These are phyloP conservation scores for Cucumis sativus DNA, from an alignment of 306 rosid species.

Conservation along the genomic window DNA sequence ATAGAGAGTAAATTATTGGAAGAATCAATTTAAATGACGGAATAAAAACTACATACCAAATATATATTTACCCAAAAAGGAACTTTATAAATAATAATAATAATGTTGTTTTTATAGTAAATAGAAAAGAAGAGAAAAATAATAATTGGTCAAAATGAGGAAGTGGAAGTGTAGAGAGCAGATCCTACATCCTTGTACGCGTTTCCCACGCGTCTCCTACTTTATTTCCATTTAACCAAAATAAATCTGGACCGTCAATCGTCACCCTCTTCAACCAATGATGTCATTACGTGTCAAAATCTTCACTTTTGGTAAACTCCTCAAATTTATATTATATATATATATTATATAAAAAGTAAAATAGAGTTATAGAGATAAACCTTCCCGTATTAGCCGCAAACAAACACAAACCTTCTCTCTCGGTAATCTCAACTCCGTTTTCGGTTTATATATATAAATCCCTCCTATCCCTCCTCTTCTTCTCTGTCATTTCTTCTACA, in stretches of 20 bases:
- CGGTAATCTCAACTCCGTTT: conserved; percentile 1
- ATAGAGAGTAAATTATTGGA: no score
- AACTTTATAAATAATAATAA: no score
- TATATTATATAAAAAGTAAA: no score
- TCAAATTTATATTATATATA: neutral
- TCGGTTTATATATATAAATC: neutral
- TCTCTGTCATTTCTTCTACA: neutral
- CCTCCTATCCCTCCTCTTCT: neutral
- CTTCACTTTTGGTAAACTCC: neutral
- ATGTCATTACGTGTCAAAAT: conserved; percentile 6
- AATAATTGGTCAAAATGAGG: neutral
- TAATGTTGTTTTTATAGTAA: neutral
- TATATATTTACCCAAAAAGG: no score
- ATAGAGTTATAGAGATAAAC: neutral
- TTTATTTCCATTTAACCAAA: neutral
- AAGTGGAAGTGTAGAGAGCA: neutral
- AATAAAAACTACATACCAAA: no score
- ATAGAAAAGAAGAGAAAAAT: neutral
- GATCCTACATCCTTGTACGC: conserved; percentile 3
- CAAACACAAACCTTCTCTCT: conserved; percentile 1
- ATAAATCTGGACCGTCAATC: neutral
- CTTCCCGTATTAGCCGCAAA: conserved; percentile 6
- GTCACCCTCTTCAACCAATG: neutral
- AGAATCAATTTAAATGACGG: no score
- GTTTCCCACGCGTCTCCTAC: neutral